These are phyloP conservation scores for Neurospora crassa DNA, from an alignment of 2,329 filamentous ascomycete genomes.

Conservation along the genomic window DNA sequence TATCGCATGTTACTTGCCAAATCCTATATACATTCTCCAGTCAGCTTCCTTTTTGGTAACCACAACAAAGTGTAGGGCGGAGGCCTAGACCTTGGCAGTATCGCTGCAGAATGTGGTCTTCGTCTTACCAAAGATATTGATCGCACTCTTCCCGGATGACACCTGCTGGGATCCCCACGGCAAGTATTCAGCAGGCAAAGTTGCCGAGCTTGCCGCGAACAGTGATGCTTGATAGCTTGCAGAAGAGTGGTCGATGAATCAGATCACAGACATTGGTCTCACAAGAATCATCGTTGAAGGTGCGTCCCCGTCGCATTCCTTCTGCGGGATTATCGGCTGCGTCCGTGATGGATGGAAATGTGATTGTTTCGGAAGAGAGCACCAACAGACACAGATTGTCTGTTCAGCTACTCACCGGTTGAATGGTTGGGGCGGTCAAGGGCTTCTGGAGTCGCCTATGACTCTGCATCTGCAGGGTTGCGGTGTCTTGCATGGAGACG, in stretches of 20 bases:
- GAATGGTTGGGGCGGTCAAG: background rate
- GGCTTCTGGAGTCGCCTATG: background rate
- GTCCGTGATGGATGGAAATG: background rate
- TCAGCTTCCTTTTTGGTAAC: background rate
- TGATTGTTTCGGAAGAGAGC: background rate
- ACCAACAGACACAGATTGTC: background rate
- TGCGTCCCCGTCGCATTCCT: background rate
- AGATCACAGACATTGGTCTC: background rate
- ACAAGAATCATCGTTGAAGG: background rate
- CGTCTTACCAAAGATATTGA: background rate
- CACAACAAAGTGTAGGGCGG: background rate
- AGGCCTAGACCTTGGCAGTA: background rate
- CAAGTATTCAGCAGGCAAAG: background rate
- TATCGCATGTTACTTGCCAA: background rate
- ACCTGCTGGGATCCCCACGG: background rate
- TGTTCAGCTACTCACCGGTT: background rate
- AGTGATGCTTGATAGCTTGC: background rate
- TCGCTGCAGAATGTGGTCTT: background rate
- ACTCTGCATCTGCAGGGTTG: background rate
- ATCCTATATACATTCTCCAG: background rate
- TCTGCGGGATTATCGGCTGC: background rate
- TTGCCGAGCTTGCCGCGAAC: background rate
- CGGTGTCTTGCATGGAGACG: background rate
- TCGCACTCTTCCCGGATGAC: background rate
- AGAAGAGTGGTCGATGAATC: background rate